Percentiles rank a stretch among this genome's conserved stretches.
phyloP scores from a whole-genome alignment of 2,329 filamentous ascomycete species.

The Drechslerella coelobrocha region DNA sequence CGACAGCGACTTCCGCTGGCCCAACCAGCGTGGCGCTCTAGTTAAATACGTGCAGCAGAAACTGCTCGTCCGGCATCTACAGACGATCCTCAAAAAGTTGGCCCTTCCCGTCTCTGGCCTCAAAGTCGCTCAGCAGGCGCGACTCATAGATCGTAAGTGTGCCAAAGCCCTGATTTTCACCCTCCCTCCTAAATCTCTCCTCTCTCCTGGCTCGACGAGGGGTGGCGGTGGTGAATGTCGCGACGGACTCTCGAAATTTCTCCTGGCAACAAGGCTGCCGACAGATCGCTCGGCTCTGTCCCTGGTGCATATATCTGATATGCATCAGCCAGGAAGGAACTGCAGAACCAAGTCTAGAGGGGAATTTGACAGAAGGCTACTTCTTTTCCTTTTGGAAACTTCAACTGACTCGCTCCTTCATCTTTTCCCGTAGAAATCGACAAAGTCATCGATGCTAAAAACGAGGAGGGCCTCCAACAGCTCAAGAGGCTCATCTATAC shows the following conservation, averaged over 20 bases:
- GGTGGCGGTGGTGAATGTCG: neutral
- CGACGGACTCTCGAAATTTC: neutral
- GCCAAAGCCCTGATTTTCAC: constrained; percentile 47
- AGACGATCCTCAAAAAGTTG: constrained; percentile 76
- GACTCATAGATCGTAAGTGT: constrained; percentile 77
- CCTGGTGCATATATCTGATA: neutral
- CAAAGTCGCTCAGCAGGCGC: constrained; percentile 79
- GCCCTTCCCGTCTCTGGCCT: constrained; percentile 79
- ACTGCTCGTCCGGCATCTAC: constrained; percentile 65
- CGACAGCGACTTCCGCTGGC: constrained; percentile 39
- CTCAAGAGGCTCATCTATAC: constrained; percentile 47
- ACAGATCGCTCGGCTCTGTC: neutral
- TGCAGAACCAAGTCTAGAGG: too few relatives aligned
- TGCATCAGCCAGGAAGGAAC: too few relatives aligned
- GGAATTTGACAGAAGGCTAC: too few relatives aligned
- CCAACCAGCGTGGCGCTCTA: constrained; percentile 19
- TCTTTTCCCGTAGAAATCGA: constrained; percentile 27
- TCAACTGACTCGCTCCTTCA: neutral
- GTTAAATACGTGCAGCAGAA: constrained; percentile 52
- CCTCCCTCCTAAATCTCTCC: constrained; percentile 31
- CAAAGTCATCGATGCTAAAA: constrained; percentile 28
- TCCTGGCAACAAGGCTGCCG: neutral
- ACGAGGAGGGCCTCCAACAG: constrained; percentile 36
- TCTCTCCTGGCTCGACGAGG: neutral
- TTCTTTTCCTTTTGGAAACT: neutral